Evolutionary conservation across 1,284 basidiomycete species (phyloP).

Genomic region (Austropuccinia psidii): DNA sequence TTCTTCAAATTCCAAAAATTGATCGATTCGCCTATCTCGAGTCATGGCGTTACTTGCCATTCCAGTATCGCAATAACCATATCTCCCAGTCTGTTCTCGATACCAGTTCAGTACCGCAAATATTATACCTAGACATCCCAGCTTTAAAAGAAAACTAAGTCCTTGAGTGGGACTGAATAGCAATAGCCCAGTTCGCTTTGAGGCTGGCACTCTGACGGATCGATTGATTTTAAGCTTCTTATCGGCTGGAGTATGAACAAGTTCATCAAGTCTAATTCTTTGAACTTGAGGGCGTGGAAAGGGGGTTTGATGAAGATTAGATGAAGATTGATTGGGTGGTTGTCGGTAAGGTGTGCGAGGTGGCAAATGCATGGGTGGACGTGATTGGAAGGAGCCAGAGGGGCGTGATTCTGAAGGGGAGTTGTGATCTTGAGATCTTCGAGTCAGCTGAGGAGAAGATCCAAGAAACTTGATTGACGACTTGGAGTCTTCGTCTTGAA

Average conservation of each 20-base stretch:
- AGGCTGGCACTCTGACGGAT: conserved; percentile 38
- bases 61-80: conserved; percentile 74
- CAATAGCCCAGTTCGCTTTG: conserved; percentile 39
- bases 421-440: background rate
- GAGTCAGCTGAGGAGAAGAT: background rate
- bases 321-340: background rate
- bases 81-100: conserved; percentile 57
- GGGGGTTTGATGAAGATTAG: conserved; percentile 11
- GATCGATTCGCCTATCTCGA: conserved; percentile 49
- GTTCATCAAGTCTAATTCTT: conserved; percentile 32
- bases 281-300: conserved; percentile 14
- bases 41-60: conserved; percentile 59
- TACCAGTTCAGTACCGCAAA: conserved; percentile 40
- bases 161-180: conserved; percentile 49
- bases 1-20: conserved; percentile 10
- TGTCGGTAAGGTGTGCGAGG: conserved; percentile 8
- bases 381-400: background rate
- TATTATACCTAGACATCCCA: conserved; percentile 49
- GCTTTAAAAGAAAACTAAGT: conserved; percentile 49
- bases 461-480: background rate
- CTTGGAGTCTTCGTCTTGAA: background rate
- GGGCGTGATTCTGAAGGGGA: background rate
- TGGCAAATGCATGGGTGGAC: conserved; percentile 14
- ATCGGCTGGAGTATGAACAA: conserved; percentile 14
- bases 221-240: conserved; percentile 24